Base-by-base conservation (phyloP, 176 grass and related monocot species). In the Triticum monococcum region DNA sequence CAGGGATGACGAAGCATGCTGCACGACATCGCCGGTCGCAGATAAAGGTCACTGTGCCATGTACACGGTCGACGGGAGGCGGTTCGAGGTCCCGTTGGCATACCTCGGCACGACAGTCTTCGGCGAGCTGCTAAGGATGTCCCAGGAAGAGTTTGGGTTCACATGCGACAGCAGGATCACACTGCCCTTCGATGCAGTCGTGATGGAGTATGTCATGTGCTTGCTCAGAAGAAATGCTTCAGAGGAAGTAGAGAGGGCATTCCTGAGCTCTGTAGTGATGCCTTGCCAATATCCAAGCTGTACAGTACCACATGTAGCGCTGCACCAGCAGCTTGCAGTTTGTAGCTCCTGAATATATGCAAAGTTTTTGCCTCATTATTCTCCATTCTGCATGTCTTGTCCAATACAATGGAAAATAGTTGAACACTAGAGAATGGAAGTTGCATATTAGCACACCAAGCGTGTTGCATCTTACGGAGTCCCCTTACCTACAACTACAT, bases 81-180 rank as follows among this genome's bases (percentile, higher is more conserved):
- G 86, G 20, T 92, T 92, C 32, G 85, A 88, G 89, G 90, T 94
- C 32, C 89, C 87, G 0, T 37, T 97, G 74, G 64, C n/a, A 4
- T 97, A 85, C 63, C 83, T 92, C 31, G 43, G 65, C 40, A 94
- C 61, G 1, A 43, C 60, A 30, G 76, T 92, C 63, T 89, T 97
- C 73, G 2, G 31, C 0, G 75, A 90, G 74, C 85, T 90, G 5
- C 75, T 97, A 18, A 80, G 40, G 66, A 52, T 90, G 63, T 88
- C 91, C 1, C 79, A 67, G 71, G 87, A 93, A 7, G 89, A 89
- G 66, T 96, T 91, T 22, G 87, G 91, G 3, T 88, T 91, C 68
- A 60, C 77, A 3, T 13, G 50, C 9, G 65, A 91, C 5, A 62
- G 86, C 6, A 79, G 78, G 30, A 96, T 96, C 68, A 96, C 68